phyloP scores from a whole-genome alignment of 306 rosid species.

The Trifolium dubium region DNA sequence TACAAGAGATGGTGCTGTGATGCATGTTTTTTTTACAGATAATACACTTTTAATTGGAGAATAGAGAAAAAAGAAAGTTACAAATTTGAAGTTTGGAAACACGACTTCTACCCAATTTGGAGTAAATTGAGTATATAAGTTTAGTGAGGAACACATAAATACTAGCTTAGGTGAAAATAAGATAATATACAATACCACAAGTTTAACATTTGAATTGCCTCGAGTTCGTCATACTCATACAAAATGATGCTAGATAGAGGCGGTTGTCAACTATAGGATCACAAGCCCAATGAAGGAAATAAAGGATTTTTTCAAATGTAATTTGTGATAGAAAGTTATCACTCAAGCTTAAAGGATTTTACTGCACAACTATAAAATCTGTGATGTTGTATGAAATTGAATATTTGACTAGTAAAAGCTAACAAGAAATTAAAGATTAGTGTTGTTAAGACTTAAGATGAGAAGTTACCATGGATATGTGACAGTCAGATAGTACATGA shows the following conservation, averaged over 20 bases:
- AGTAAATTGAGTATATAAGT: neutral
- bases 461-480: neutral
- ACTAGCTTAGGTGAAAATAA: neutral
- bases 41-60: neutral
- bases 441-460: neutral
- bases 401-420: neutral
- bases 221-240: neutral
- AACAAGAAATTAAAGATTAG: neutral
- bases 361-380: neutral
- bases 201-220: neutral
- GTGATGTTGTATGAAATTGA: neutral
- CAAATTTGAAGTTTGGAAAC: neutral
- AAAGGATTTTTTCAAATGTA: neutral
- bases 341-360: neutral
- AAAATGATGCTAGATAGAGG: neutral
- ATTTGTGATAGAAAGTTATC: neutral
- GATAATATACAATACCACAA: neutral
- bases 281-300: neutral
- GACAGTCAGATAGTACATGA: neutral
- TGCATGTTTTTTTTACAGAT: neutral
- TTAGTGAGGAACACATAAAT: neutral
- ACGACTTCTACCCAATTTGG: neutral
- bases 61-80: neutral
- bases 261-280: neutral
- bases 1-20: neutral